Evolutionary conservation across 2,329 filamentous ascomycete genomes (phyloP).

Genomic region (Paecilomyces dactylethromorphus): DNA sequence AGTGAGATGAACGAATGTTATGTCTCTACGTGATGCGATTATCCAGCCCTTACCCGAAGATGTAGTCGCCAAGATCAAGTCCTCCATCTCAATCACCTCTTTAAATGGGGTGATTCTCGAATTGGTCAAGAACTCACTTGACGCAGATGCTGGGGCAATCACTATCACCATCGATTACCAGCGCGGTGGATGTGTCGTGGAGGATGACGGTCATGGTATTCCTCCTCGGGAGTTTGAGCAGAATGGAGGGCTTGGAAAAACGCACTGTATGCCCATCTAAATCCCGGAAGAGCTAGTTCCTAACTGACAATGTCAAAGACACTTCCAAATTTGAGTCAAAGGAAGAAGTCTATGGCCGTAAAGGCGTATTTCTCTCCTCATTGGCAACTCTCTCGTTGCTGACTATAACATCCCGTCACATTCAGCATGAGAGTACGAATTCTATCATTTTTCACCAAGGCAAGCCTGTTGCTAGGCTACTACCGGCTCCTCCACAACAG

Average conservation of each 20-base stretch:
- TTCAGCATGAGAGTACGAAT: conserved; percentile 44
- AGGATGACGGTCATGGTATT: conserved; percentile 82
- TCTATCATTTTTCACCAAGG: conserved; percentile 66
- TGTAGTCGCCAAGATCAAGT: conserved; percentile 73
- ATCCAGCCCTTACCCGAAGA: conserved; percentile 65
- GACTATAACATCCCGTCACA: conserved; percentile 66
- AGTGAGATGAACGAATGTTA: not conserved
- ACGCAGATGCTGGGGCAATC: conserved; percentile 66
- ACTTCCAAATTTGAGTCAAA: conserved; percentile 64
- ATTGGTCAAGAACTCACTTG: conserved; percentile 76
- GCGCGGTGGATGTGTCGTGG: conserved; percentile 69
- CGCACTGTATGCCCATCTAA: conserved; percentile 52
- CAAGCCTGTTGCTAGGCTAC: conserved; percentile 56
- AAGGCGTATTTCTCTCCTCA: conserved; percentile 71
- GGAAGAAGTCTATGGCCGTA: conserved; percentile 53
- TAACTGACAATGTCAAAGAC: conserved; percentile 44
- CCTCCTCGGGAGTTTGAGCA: conserved; percentile 63
- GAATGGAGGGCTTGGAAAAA: conserved; percentile 63
- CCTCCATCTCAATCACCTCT: conserved; percentile 71
- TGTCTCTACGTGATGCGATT: not conserved
- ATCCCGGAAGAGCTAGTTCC: conserved; percentile 1
- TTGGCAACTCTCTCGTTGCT: conserved; percentile 70
- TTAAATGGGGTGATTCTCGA: conserved; percentile 65
- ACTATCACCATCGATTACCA: conserved; percentile 66
- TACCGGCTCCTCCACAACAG: conserved; percentile 55